Base-by-base conservation (phyloP, 768 basidiomycete species). In the Termitomyces sp. region DNA sequence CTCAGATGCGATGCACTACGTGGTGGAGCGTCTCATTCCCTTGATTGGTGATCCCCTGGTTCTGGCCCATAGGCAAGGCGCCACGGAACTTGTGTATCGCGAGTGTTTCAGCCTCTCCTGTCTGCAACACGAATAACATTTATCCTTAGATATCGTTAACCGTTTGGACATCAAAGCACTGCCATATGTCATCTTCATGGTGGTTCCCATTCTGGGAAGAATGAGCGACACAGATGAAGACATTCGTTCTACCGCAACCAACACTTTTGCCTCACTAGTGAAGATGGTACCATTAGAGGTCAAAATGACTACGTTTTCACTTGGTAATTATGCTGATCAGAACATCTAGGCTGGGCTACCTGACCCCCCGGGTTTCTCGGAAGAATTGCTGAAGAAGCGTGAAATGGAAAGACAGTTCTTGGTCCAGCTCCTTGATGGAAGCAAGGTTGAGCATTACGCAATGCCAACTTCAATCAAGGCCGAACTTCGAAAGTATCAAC, bases 271-370 rank as follows among this genome's bases (percentile, higher is more conserved):
- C 0, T 90, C 93, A 0, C 74, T 99, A 17, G 92, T 99, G 59
- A 98, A 98, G 76, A 96, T 99, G 89, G 93, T 98, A 12, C 97
- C 97, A 5, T 78, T 99, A 0, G 97, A 98, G 82, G 94, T 94
- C 59, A 58, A 78, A 63, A 63, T 21, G 5, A 16, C n/a, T 40
- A 14, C 3, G 37, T 25, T 12, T 49, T 45, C 17, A 41, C 2
- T 21, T 16, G 5, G 43, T 30, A 28, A 39, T 27, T 28, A 27
- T 10, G 41, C 54, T 56, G 21, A 40, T 47, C 6, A 43, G 19
- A 17, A 28, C 19, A 40, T 55, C 30, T 59, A 97, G 94, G 92
- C 93, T 63, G 97, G 96, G 55, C 75, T 98, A n/a, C 97, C 97
- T 12, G 94, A 98, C 67, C 96, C 97, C 28, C 87, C 87, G 3